Evolutionary conservation across 2,329 filamentous ascomycete species (phyloP).

Genomic region (Coleophoma crateriformis): DNA sequence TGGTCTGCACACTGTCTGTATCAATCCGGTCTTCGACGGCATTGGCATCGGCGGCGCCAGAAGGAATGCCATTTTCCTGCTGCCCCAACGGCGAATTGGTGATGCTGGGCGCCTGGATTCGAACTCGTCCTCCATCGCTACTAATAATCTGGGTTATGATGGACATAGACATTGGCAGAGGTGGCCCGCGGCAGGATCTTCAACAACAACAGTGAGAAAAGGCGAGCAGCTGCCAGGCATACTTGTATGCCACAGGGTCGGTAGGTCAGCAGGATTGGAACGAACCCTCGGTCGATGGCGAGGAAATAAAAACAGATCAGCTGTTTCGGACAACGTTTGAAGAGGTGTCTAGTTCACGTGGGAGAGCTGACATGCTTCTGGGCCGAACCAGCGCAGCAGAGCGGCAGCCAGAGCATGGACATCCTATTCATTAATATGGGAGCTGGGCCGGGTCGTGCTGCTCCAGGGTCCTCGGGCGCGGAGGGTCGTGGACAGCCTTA

Average conservation of each 20-base stretch:
- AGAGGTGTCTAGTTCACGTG: not conserved
- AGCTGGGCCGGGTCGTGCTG: no score
- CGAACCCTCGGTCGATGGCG: not conserved
- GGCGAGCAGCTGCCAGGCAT: not conserved
- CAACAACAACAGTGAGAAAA: not conserved
- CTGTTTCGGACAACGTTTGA: not conserved
- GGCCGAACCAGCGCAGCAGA: no score
- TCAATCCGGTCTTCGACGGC: not conserved
- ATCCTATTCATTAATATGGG: no score
- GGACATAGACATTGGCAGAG: not conserved
- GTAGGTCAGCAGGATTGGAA: no score
- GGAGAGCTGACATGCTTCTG: no score
- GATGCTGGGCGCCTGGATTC: not conserved
- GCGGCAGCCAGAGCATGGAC: no score
- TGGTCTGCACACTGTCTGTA: not conserved
- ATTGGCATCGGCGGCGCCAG: no score
- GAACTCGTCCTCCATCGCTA: not conserved
- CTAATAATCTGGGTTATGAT: not conserved
- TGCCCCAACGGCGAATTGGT: not conserved
- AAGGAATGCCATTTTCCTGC: not conserved
- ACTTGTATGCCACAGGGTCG: not conserved
- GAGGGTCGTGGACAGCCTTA: no score
- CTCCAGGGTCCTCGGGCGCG: no score
- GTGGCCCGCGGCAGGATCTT: not conserved
- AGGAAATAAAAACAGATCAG: not conserved